Percentiles rank a stretch among this genome's conserved stretches.
phyloP scores from a whole-genome alignment of 2,329 filamentous ascomycete genomes.

The Triangularia verruculosa region DNA sequence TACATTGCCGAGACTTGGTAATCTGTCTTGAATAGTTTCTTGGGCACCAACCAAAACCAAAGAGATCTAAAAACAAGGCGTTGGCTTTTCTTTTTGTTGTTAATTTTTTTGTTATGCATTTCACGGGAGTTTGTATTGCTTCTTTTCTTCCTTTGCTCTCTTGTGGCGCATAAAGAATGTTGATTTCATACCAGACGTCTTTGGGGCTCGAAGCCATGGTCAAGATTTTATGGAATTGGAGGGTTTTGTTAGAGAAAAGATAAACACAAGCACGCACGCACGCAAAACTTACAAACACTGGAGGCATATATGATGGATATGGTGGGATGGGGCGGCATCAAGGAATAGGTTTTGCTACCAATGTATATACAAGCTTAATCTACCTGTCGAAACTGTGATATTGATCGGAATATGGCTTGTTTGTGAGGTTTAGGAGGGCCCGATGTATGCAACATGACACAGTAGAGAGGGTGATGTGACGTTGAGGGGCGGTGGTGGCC shows the following conservation, averaged over 20 bases:
- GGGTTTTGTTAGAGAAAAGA: not conserved
- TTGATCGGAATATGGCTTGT: too few relatives aligned
- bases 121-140: not conserved
- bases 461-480: not conserved
- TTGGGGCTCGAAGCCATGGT: not conserved
- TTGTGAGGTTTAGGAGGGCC: too few relatives aligned
- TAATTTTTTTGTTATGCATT: slow-evolving; percentile 1
- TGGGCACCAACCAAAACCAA: not conserved
- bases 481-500: too few relatives aligned
- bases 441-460: not conserved
- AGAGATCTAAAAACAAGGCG: not conserved
- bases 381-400: not conserved
- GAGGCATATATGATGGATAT: not conserved
- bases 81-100: not conserved
- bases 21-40: slow-evolving; percentile 13
- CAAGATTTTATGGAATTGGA: not conserved
- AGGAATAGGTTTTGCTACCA: not conserved
- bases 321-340: not conserved
- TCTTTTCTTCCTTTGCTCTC: not conserved
- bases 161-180: not conserved
- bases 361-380: not conserved
- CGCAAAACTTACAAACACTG: not conserved
- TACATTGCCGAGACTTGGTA: slow-evolving; percentile 86
- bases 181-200: slow-evolving; percentile 9
- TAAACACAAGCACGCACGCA: not conserved